phyloP scores from a whole-genome alignment of 768 basidiomycete genomes.

The Kwoniella sp. region DNA sequence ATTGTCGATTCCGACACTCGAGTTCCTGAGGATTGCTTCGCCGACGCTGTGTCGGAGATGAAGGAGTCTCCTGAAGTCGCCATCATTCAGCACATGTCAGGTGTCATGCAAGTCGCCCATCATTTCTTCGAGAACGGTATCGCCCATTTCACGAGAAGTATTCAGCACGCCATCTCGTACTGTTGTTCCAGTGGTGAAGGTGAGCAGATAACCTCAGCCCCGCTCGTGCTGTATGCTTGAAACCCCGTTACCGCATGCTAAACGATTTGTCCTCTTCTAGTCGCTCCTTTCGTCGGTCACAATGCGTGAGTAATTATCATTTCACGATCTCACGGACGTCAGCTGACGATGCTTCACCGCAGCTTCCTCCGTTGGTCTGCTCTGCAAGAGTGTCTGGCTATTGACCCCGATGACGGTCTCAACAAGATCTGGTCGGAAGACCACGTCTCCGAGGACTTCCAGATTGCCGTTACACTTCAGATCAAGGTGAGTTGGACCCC shows the following conservation, averaged over 20 bases:
- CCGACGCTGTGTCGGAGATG: slow-evolving; percentile 80
- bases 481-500: slow-evolving; percentile 59
- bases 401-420: slow-evolving; percentile 67
- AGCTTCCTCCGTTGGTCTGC: slow-evolving; percentile 89
- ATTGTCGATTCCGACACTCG: slow-evolving; percentile 80
- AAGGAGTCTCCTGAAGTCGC: slow-evolving; percentile 78
- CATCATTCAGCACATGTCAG: slow-evolving; percentile 88
- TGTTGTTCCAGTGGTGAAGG: slow-evolving; percentile 54
- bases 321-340: slow-evolving; percentile 12
- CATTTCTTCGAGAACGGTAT: slow-evolving; percentile 92
- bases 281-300: slow-evolving; percentile 56
- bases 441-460: slow-evolving; percentile 82
- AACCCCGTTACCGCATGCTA: background rate
- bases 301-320: slow-evolving; percentile 32
- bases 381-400: slow-evolving; percentile 75
- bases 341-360: slow-evolving; percentile 45
- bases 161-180: slow-evolving; percentile 62
- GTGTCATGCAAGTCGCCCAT: slow-evolving; percentile 86
- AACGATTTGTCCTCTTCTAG: slow-evolving; percentile 2
- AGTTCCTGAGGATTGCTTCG: slow-evolving; percentile 83
- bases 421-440: slow-evolving; percentile 80
- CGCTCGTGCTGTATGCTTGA: background rate
- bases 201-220: slow-evolving; percentile 28
- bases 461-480: slow-evolving; percentile 76
- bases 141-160: slow-evolving; percentile 81